Percentiles rank a stretch among this genome's conserved stretches.
These are phyloP conservation scores for Polygonum maritimum DNA, from an alignment of 148 eudicot genomes.

Conservation along the genomic window DNA sequence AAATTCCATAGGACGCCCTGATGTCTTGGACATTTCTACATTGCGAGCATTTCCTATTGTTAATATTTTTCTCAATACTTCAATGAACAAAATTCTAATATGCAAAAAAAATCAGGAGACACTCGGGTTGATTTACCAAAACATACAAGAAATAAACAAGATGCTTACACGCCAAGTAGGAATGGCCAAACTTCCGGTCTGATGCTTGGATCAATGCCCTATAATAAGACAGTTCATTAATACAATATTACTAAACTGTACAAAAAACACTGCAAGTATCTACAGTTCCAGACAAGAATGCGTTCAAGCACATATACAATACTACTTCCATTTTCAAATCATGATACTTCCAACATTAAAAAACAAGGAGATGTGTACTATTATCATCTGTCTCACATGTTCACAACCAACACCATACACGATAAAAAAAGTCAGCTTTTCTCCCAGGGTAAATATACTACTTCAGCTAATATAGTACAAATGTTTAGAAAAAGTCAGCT, in stretches of 20 bases:
- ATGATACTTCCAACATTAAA: not conserved
- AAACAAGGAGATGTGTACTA: not conserved
- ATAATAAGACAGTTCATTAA: slow-evolving; percentile 10
- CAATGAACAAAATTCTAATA: not conserved
- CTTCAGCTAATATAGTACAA: not conserved
- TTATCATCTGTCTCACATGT: not conserved
- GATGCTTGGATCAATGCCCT: slow-evolving; percentile 90
- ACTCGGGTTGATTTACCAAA: not conserved
- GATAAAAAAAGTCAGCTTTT: too few species aligned
- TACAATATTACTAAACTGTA: not conserved
- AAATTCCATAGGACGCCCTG: not conserved
- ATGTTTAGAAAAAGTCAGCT: not conserved
- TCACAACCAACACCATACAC: not conserved
- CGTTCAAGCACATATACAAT: not conserved
- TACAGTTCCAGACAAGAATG: slow-evolving; percentile 4
- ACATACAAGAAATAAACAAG: not conserved
- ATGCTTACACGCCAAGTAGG: slow-evolving; percentile 96
- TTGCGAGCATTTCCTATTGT: not conserved
- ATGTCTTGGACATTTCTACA: not conserved
- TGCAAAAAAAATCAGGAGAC: not conserved
- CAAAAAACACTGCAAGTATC: not conserved
- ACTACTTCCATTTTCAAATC: not conserved
- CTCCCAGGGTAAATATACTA: too few species aligned
- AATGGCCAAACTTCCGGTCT: slow-evolving; percentile 99
- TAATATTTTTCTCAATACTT: not conserved